Evolutionary conservation across 1,284 basidiomycete genomes (phyloP).

Genomic region (Cryptococcus depauperatus): DNA sequence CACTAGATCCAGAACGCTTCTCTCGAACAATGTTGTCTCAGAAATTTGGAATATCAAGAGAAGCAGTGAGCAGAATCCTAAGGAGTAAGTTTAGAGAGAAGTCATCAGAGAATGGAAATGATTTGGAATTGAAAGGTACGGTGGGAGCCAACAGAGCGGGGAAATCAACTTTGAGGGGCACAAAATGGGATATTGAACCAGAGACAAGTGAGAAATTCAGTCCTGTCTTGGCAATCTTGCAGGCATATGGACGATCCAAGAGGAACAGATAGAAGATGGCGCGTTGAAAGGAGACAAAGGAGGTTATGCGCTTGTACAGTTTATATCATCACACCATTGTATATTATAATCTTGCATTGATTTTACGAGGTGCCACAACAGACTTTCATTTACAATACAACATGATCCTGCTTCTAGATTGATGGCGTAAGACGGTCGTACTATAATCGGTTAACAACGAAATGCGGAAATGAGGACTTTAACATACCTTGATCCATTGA

Average conservation of each 20-base stretch:
- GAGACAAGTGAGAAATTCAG: conserved; percentile 19
- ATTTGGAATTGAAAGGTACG: conserved; percentile 6
- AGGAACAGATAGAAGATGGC: not conserved
- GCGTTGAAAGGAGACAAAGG: not conserved
- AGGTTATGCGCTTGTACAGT: too few relatives aligned
- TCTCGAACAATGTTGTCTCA: conserved; percentile 63
- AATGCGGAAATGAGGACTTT: too few relatives aligned
- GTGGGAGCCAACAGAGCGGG: conserved; percentile 43
- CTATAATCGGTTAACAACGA: conserved; percentile 5
- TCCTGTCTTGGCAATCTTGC: conserved; percentile 29
- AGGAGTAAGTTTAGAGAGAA: conserved; percentile 55
- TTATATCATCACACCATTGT: too few relatives aligned
- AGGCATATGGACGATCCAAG: conserved; percentile 12
- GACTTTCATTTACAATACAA: too few relatives aligned
- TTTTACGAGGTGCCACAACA: not conserved
- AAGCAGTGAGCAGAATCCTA: conserved; percentile 76
- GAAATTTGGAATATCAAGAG: conserved; percentile 73
- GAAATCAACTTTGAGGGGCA: conserved; percentile 51
- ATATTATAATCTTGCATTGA: not conserved
- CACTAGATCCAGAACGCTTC: conserved; percentile 60
- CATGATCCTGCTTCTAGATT: too few relatives aligned
- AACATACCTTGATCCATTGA: conserved; percentile 42
- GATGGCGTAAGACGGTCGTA: conserved; percentile 32
- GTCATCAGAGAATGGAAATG: conserved; percentile 52
- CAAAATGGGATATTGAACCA: conserved; percentile 52